Conservation (phyloP, 2,329 filamentous ascomycete genomes). For the Chalara sp. region DNA sequence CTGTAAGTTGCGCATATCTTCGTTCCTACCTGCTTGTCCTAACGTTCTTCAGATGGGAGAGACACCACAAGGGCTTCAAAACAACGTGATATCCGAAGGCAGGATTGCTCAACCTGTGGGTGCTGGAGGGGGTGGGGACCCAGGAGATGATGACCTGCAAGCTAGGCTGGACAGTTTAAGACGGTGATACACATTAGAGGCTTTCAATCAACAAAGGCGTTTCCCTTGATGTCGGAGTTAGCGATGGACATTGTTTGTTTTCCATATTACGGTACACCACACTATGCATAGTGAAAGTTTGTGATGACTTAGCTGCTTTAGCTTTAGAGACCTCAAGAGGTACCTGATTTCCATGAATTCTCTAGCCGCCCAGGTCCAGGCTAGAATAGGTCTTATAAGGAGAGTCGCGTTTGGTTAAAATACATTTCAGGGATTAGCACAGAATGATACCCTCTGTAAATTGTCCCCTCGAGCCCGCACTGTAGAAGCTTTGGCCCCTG, state of each 20-base stretch:
- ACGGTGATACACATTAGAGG: conserved; percentile 13
- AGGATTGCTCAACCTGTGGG: conserved; percentile 76
- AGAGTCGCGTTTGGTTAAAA: too few relatives aligned
- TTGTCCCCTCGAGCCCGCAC: too few relatives aligned
- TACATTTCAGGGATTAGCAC: too few relatives aligned
- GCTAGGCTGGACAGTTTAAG: conserved; percentile 80
- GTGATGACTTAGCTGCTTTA: too few relatives aligned
- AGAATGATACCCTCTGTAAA: too few relatives aligned
- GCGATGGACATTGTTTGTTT: not conserved
- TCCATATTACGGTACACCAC: too few relatives aligned
- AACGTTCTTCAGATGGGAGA: conserved; percentile 67
- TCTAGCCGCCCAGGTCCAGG: too few relatives aligned
- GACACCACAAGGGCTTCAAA: conserved; percentile 78
- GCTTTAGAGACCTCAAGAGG: too few relatives aligned
- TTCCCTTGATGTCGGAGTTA: conserved; percentile 1
- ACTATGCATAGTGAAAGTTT: too few relatives aligned
- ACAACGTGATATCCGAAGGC: conserved; percentile 63
- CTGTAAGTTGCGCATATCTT: conserved; percentile 52
- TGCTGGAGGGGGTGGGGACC: conserved; percentile 54
- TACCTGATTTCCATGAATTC: too few relatives aligned
- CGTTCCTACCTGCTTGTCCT: conserved; percentile 1
- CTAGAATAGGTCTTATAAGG: too few relatives aligned
- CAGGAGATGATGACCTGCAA: conserved; percentile 83
- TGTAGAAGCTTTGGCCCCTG: too few relatives aligned
- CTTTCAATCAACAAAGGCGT: not conserved